A percentile compares a stretch with the other conserved stretches of the same genome.
These are phyloP conservation scores for Atalantia buxifolia DNA, from an alignment of 345 rosid species.

Conservation along the genomic window DNA sequence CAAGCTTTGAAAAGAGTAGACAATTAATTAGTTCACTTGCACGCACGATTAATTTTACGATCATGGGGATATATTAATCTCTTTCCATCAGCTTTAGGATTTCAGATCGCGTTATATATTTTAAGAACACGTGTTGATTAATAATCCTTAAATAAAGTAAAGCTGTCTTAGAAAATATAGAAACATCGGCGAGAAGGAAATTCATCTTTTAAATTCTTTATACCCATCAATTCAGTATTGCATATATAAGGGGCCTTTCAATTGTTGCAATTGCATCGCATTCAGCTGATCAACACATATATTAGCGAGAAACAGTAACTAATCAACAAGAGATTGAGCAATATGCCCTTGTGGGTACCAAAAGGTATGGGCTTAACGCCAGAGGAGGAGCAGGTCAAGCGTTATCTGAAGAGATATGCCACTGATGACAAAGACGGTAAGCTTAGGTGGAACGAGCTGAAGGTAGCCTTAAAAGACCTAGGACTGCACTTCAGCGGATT, in stretches of 20 bases:
- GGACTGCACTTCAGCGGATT: not conserved
- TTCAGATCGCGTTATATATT: too few species aligned
- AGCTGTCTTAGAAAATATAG: too few species aligned
- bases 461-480: not conserved
- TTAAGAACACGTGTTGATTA: too few species aligned
- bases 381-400: not conserved
- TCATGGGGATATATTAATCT: too few species aligned
- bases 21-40: too few species aligned
- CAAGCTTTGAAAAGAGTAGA: too few species aligned
- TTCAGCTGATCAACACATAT: not conserved
- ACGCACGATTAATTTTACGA: too few species aligned
- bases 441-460: not conserved
- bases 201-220: too few species aligned
- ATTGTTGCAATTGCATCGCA: not conserved
- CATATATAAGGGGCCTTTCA: not conserved
- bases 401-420: not conserved
- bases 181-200: too few species aligned
- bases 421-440: not conserved
- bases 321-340: not conserved
- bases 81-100: too few species aligned
- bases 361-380: not conserved
- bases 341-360: not conserved
- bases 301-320: not conserved
- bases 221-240: too few species aligned
- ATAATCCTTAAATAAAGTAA: too few species aligned